Percentiles rank a stretch among this genome's conserved stretches.
phyloP scores from a whole-genome alignment of 129 eudicot species.

The Tagetes patula region DNA sequence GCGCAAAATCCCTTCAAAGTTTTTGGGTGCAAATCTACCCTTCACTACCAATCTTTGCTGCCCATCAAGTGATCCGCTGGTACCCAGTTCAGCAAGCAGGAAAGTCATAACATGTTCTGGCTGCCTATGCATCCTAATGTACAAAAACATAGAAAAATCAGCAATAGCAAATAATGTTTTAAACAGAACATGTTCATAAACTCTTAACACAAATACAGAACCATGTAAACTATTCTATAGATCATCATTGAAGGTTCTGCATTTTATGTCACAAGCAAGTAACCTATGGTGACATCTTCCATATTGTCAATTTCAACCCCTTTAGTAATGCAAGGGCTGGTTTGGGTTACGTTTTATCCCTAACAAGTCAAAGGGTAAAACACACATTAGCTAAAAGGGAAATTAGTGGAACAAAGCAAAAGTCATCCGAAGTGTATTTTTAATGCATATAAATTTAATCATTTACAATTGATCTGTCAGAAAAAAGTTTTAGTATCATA shows the following conservation, averaged over 20 bases:
- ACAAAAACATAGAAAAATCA: background rate
- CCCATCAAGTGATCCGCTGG: constrained; percentile 85
- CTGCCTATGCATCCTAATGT: constrained; percentile 67
- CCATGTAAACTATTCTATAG: background rate
- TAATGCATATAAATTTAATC: background rate
- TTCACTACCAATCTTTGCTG: constrained; percentile 78
- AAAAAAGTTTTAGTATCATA: background rate
- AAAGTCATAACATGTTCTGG: constrained; percentile 89
- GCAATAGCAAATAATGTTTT: background rate
- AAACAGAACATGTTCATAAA: background rate
- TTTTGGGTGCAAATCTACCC: constrained; percentile 77
- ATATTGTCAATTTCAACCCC: background rate
- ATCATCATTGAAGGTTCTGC: background rate
- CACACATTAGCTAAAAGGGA: background rate
- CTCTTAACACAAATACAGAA: background rate
- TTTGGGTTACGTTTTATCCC: background rate
- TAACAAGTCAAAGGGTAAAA: background rate
- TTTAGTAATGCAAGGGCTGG: background rate
- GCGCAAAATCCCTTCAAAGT: constrained; percentile 75
- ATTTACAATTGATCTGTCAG: background rate
- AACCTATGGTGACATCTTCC: background rate
- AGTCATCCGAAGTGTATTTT: background rate
- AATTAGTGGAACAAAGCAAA: background rate
- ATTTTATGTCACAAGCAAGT: background rate
- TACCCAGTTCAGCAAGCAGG: constrained; percentile 83